Conservation (phyloP, 805 yeast species). For the Diddensiella transvaalensis region DNA sequence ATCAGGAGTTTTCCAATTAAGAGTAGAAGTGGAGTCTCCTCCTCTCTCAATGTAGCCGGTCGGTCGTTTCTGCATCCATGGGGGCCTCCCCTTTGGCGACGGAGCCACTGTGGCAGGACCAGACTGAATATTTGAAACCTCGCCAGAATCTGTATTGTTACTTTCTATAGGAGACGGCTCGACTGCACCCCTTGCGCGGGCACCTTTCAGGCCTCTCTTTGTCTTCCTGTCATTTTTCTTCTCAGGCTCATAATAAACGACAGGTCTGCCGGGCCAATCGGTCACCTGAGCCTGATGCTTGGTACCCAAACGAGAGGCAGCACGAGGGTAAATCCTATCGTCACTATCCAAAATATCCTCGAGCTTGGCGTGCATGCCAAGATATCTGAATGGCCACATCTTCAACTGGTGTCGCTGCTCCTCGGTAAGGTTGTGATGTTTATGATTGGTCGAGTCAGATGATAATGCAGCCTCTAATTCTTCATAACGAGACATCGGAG, state of each 20-base stretch:
- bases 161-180: not conserved
- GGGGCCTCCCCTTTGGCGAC: constrained; percentile 47
- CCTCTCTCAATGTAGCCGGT: constrained; percentile 84
- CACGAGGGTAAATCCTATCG: constrained; percentile 77
- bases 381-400: constrained; percentile 71
- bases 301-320: constrained; percentile 70
- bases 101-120: not conserved
- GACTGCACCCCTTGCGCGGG: constrained; percentile 18
- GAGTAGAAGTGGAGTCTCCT: constrained; percentile 53
- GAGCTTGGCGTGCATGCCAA: constrained; percentile 68
- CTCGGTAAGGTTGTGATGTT: constrained; percentile 22
- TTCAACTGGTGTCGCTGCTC: constrained; percentile 30
- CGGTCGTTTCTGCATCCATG: constrained; percentile 77
- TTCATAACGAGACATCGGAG: constrained; percentile 19
- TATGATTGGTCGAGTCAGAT: not conserved
- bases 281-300: constrained; percentile 60
- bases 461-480: constrained; percentile 26
- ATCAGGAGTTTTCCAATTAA: constrained; percentile 55
- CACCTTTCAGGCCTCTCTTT: constrained; percentile 24
- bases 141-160: not conserved
- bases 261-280: constrained; percentile 62
- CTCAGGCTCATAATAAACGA: constrained; percentile 55
- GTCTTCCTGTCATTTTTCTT: constrained; percentile 30
- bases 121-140: not conserved
- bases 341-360: constrained; percentile 77